Conservation (phyloP, 495 filamentous ascomycete species). For the Hypoxylon subgilvum region DNA sequence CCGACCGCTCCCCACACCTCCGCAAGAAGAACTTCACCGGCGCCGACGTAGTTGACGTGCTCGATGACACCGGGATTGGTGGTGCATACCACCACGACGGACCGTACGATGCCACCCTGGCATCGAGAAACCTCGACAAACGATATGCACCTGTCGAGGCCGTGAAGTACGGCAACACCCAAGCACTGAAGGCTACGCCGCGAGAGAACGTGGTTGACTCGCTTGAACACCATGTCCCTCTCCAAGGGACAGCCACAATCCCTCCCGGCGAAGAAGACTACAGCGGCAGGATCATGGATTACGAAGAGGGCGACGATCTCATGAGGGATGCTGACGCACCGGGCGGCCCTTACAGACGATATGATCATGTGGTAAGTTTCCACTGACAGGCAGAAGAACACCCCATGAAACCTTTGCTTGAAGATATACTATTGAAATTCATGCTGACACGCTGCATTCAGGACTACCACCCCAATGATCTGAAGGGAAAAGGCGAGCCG, state of each 20-base stretch:
- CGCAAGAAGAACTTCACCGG: slow-evolving; percentile 67
- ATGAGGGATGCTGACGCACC: slow-evolving; percentile 69
- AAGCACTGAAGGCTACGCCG: slow-evolving; percentile 84
- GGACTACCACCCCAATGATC: slow-evolving; percentile 72
- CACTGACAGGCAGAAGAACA: neutral
- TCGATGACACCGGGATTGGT: slow-evolving; percentile 66
- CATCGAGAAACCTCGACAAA: slow-evolving; percentile 70
- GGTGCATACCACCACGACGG: slow-evolving; percentile 87
- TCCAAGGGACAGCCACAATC: slow-evolving; percentile 80
- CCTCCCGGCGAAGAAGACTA: slow-evolving; percentile 73
- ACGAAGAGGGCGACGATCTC: slow-evolving; percentile 85
- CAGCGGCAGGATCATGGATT: slow-evolving; percentile 72
- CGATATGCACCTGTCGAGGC: slow-evolving; percentile 77
- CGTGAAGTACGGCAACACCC: slow-evolving; percentile 71
- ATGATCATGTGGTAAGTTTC: slow-evolving; percentile 66
- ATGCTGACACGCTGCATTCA: no score
- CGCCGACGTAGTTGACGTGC: slow-evolving; percentile 78
- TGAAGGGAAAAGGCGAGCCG: slow-evolving; percentile 83
- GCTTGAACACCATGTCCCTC: slow-evolving; percentile 74
- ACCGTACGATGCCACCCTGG: slow-evolving; percentile 83
- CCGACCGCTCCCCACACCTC: slow-evolving; percentile 66
- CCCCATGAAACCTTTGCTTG: no score
- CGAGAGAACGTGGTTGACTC: slow-evolving; percentile 77
- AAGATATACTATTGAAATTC: no score
- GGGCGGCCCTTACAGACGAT: slow-evolving; percentile 70